Percentiles rank a stretch among this genome's conserved stretches.
Conservation (phyloP, 1,284 basidiomycete genomes). For the Dichomitus squalens region DNA sequence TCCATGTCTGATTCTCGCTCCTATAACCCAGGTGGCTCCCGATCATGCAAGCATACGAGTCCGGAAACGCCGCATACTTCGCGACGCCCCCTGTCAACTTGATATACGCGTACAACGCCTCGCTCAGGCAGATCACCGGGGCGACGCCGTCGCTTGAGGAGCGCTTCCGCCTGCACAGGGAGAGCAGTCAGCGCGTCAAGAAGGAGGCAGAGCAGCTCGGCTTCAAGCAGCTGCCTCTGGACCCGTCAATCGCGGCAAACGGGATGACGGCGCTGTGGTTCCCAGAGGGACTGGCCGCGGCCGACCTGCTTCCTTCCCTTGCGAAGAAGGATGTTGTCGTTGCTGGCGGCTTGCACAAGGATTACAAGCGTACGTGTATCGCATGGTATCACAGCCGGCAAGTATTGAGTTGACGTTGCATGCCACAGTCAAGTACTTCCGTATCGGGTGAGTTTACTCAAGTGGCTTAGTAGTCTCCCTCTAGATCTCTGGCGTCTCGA, state of each 20-base stretch:
- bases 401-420: slow-evolving; percentile 13
- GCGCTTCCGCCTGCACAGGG: slow-evolving; percentile 79
- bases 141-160: slow-evolving; percentile 70
- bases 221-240: slow-evolving; percentile 70
- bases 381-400: slow-evolving; percentile 1
- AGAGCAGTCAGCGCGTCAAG: slow-evolving; percentile 77
- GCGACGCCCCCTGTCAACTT: slow-evolving; percentile 96
- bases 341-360: slow-evolving; percentile 89
- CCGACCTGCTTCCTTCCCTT: slow-evolving; percentile 77
- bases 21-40: slow-evolving; percentile 74
- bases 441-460: slow-evolving; percentile 60
- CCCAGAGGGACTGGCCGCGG: slow-evolving; percentile 74
- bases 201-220: slow-evolving; percentile 71
- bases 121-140: slow-evolving; percentile 75
- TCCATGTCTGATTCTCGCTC: background rate
- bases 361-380: slow-evolving; percentile 73
- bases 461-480: background rate
- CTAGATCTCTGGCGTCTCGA: background rate
- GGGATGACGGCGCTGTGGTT: slow-evolving; percentile 92
- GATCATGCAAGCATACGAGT: slow-evolving; percentile 90
- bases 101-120: slow-evolving; percentile 87
- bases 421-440: slow-evolving; percentile 77
- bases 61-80: slow-evolving; percentile 79
- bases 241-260: slow-evolving; percentile 75
- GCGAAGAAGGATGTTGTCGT: slow-evolving; percentile 76